phyloP scores from a whole-genome alignment of 352 stramenopile species.

The Globisporangium spiculum region DNA sequence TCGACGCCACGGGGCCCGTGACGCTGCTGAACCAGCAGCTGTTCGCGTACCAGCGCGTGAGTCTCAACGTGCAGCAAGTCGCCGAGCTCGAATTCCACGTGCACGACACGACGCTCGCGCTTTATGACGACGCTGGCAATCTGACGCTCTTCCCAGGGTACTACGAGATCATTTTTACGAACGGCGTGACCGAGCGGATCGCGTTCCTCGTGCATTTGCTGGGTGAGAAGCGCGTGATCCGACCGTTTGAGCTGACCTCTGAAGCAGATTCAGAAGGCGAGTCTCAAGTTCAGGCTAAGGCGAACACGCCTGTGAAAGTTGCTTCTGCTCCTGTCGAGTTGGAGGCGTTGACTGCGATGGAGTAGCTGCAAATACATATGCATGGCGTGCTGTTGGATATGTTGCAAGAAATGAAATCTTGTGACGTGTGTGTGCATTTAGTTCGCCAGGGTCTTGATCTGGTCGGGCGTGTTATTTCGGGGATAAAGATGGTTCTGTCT shows the following conservation, averaged over 20 bases:
- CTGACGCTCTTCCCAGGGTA: slow-evolving; percentile 56
- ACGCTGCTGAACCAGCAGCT: slow-evolving; percentile 75
- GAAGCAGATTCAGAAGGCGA: not conserved
- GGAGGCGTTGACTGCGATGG: slow-evolving; percentile 8
- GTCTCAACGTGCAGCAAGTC: slow-evolving; percentile 34
- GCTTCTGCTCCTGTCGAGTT: not conserved
- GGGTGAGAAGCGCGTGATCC: slow-evolving; percentile 41
- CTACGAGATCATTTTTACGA: slow-evolving; percentile 75
- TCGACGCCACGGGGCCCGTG: slow-evolving; percentile 51
- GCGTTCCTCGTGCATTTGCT: slow-evolving; percentile 61
- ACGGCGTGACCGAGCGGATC: slow-evolving; percentile 63
- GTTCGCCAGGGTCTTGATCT: not conserved
- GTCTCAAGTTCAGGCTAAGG: not conserved
- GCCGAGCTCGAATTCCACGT: slow-evolving; percentile 43
- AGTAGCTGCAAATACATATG: slow-evolving; percentile 1
- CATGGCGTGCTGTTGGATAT: not conserved
- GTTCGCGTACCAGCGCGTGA: slow-evolving; percentile 65
- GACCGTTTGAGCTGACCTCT: slow-evolving; percentile 27
- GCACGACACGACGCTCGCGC: slow-evolving; percentile 41
- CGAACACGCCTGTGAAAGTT: not conserved
- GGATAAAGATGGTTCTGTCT: no score
- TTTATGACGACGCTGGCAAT: slow-evolving; percentile 58
- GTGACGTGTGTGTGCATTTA: not conserved
- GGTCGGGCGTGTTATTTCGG: not conserved
- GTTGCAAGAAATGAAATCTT: not conserved